These are phyloP conservation scores for Helianthus tuberosus DNA, from an alignment of 129 eudicot genomes.

Conservation along the genomic window DNA sequence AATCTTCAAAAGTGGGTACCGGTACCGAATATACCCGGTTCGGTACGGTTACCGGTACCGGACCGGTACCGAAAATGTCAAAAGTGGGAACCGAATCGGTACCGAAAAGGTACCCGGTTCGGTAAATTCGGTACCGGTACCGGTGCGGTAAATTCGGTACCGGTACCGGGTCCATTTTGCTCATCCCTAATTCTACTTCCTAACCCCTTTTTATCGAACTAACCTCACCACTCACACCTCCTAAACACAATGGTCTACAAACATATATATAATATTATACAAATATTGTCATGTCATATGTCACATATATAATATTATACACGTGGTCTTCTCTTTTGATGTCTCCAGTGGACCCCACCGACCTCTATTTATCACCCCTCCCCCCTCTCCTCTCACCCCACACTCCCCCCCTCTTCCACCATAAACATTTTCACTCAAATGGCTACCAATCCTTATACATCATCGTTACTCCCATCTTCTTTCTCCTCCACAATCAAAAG, in stretches of 20 bases:
- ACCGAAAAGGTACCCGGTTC: too few relatives aligned
- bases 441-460: slow-evolving; percentile 37
- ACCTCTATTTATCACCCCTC: slow-evolving; percentile 21
- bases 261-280: not conserved
- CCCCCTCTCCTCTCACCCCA: not conserved
- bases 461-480: slow-evolving; percentile 28
- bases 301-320: slow-evolving; percentile 21
- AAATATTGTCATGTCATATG: slow-evolving; percentile 29
- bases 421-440: not conserved
- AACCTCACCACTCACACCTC: slow-evolving; percentile 16
- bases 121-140: too few relatives aligned
- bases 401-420: not conserved
- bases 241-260: slow-evolving; percentile 32
- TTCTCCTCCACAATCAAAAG: slow-evolving; percentile 21
- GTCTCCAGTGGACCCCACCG: slow-evolving; percentile 26
- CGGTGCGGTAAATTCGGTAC: too few relatives aligned
- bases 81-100: too few relatives aligned
- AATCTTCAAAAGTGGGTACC: too few relatives aligned
- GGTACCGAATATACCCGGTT: too few relatives aligned
- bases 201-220: not conserved
- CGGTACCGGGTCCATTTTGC: too few relatives aligned
- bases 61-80: too few relatives aligned
- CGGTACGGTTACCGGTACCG: too few relatives aligned
- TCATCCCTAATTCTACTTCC: too few relatives aligned
- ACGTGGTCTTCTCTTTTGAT: slow-evolving; percentile 39